Conservation (phyloP, 495 filamentous ascomycete species). For the Xylaria telfairii region DNA sequence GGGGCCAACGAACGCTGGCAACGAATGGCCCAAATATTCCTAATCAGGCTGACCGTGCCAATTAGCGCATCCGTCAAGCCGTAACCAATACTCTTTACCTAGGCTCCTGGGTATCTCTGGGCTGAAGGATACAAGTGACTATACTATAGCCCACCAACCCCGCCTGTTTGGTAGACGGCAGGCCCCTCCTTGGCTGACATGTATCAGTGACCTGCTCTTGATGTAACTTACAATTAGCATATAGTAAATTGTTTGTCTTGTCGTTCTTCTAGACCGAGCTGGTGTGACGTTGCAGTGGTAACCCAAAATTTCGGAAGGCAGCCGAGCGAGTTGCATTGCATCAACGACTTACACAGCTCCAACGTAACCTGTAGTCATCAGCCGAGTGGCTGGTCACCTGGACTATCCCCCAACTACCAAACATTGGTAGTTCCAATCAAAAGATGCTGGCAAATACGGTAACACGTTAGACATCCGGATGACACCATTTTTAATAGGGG, state of each 20-base stretch:
- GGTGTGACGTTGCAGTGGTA: constrained; percentile 11
- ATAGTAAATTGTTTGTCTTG: not conserved
- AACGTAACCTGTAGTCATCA: not conserved
- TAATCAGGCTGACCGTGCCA: not conserved
- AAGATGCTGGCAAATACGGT: not conserved
- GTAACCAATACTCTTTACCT: not conserved
- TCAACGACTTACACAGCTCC: not conserved
- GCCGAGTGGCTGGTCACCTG: not conserved
- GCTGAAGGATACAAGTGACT: not conserved
- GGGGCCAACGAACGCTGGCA: not conserved
- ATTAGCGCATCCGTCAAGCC: not conserved
- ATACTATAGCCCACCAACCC: not conserved
- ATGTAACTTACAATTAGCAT: not conserved
- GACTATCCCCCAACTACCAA: not conserved
- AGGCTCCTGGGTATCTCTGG: not conserved
- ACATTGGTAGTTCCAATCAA: not conserved
- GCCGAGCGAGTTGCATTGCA: not conserved
- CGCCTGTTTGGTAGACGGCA: not conserved
- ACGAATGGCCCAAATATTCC: not conserved
- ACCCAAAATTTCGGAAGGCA: not conserved
- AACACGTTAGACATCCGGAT: not conserved
- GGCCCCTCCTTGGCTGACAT: not conserved
- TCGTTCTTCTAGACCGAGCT: not conserved
- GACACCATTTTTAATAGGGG: not conserved
- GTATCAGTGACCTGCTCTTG: not conserved